These are phyloP conservation scores for Mucor circinelloides DNA, from an alignment of 371 early-diverging fungal species.

Conservation along the genomic window DNA sequence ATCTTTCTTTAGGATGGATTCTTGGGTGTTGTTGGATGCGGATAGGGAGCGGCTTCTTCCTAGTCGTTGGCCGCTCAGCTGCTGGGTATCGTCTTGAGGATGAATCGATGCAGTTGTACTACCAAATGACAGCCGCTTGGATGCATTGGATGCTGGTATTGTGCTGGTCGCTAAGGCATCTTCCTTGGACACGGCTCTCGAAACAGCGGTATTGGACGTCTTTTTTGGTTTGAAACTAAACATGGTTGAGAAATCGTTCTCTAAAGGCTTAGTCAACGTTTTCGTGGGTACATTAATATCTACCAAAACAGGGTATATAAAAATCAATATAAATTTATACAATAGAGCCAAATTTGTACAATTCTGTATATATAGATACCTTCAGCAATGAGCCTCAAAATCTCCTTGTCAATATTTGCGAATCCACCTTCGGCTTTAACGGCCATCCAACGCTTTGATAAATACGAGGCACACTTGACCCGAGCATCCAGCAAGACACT, in stretches of 20 bases:
- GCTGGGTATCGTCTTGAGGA: not conserved
- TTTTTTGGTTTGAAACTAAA: slow-evolving; percentile 29
- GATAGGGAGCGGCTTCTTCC: slow-evolving; percentile 18
- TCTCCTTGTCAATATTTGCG: slow-evolving; percentile 37
- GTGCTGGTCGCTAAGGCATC: not conserved
- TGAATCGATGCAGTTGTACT: not conserved
- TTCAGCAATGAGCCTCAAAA: slow-evolving; percentile 38
- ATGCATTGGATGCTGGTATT: not conserved
- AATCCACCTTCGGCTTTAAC: slow-evolving; percentile 46
- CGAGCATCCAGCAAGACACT: slow-evolving; percentile 36
- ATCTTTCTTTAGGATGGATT: not conserved
- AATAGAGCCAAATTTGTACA: not conserved
- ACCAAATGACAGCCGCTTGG: slow-evolving; percentile 6
- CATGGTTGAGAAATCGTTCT: slow-evolving; percentile 26
- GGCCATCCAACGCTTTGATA: slow-evolving; percentile 38
- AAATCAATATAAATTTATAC: not conserved
- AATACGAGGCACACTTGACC: slow-evolving; percentile 33
- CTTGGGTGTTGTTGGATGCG: not conserved
- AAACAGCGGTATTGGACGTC: not conserved
- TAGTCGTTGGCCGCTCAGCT: not conserved
- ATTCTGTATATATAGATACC: slow-evolving; percentile 32
- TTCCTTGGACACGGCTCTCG: slow-evolving; percentile 8
- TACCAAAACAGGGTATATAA: not conserved
- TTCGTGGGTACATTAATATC: slow-evolving; percentile 45
- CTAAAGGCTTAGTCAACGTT: slow-evolving; percentile 31